A percentile compares a stretch with the other conserved stretches of the same genome.
phyloP scores from a whole-genome alignment of 768 basidiomycete species.

The Boletus subparvulus region DNA sequence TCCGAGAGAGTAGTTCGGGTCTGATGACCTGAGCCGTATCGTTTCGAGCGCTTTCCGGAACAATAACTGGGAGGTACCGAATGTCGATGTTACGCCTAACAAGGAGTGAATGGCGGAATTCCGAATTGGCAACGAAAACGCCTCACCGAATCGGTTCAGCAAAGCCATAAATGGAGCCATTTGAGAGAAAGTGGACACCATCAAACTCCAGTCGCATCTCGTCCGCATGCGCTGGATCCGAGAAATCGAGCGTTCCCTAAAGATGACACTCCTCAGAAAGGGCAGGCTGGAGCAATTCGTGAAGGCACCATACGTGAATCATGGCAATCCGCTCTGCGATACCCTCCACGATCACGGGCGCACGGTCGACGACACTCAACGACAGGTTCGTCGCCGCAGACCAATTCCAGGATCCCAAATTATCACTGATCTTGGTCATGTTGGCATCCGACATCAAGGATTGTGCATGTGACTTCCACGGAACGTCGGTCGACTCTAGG shows the following conservation, averaged over 20 bases:
- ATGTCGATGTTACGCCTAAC: conserved; percentile 60
- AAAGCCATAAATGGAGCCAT: conserved; percentile 77
- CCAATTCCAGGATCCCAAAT: conserved; percentile 70
- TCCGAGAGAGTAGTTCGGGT: conserved; percentile 58
- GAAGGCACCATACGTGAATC: conserved; percentile 55
- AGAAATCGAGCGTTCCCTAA: conserved; percentile 74
- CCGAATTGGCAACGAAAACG: neutral
- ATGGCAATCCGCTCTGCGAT: conserved; percentile 51
- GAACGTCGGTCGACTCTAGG: conserved; percentile 34
- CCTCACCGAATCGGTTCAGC: conserved; percentile 62
- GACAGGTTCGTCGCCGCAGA: conserved; percentile 58
- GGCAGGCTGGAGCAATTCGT: neutral
- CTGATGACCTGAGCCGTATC: conserved; percentile 57
- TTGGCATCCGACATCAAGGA: conserved; percentile 51
- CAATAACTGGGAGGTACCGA: conserved; percentile 62
- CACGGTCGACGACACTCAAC: conserved; percentile 65
- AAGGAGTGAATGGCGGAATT: neutral
- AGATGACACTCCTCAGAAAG: neutral
- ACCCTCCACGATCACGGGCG: conserved; percentile 37
- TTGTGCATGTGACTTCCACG: conserved; percentile 54
- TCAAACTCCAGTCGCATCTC: conserved; percentile 72
- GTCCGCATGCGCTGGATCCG: conserved; percentile 48
- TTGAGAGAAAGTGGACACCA: conserved; percentile 70
- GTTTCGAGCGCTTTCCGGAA: conserved; percentile 55
- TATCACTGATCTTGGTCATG: conserved; percentile 47